Base-by-base conservation (phyloP, 2,329 filamentous ascomycete species). In the Berkeleyomyces basicola region DNA sequence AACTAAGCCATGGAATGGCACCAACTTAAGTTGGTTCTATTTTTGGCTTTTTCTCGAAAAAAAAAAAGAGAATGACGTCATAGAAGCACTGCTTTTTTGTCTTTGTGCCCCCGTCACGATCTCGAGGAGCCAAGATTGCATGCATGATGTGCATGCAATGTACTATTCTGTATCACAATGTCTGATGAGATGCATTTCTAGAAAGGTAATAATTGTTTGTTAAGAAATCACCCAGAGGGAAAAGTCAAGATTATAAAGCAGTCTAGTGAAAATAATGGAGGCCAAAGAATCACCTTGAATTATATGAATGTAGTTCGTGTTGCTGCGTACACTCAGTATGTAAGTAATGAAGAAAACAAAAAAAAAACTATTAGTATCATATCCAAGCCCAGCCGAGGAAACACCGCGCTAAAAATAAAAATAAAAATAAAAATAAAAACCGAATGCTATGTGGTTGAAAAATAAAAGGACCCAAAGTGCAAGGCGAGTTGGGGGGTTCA, bases 401-500 rank as follows among this genome's bases (percentile, higher is more conserved):
- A 57, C 46, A 44, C 23, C 44, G 23, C 33, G 43, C 43, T 61
- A 49, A 4, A 14, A 61, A 61, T 4, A 33, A 43, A 2, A 59
- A 31, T 9, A 37, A 51, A 39, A 64, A 37, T 36, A 49, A 55
- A 61, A 51, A 63, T 14, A 61, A 58, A 59, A 23, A 23, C 16
- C 42, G 42, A 39, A 49, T 57, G 42, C 14, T 9, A 23, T 23
- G 23, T 23, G 23, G 23, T 51, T 37, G 37, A 37, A 60, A 31
- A 10, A 49, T 23, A 46, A 36, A 14, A 36, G 58, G 59, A 58
- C 11, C 10, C 36, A 55, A 37, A 37, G 51, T 33, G 11, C 31
- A 23, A 23, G 2, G 23, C 23, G 23, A 23, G 23, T 47, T 47
- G 7, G 33, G 31, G 49, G 49, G 49, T 55, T 55, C 49, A 39